Conservation (phyloP, 306 rosid species). For the Crotalaria pallida region DNA sequence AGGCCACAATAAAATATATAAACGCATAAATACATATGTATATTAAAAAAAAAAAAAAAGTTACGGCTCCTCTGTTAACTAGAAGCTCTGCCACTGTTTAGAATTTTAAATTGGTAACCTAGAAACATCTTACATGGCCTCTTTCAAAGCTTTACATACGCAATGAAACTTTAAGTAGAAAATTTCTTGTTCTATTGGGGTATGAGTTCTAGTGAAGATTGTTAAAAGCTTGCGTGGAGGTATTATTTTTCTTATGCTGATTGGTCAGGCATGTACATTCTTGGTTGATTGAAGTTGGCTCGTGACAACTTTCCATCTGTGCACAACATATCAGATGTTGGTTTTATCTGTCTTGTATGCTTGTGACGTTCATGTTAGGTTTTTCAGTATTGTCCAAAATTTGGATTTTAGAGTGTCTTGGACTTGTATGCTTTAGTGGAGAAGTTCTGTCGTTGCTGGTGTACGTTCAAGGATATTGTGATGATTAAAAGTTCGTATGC, state of each 20-base stretch:
- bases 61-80: no score
- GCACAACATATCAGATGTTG: not conserved
- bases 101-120: not conserved
- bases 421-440: no score
- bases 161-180: not conserved
- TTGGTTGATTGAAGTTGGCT: constrained; percentile 18
- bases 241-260: constrained; percentile 7
- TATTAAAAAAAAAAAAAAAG: no score
- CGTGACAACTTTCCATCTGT: not conserved
- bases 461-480: not conserved
- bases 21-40: no score
- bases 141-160: not conserved
- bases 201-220: constrained; percentile 15
- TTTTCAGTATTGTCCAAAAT: constrained; percentile 1
- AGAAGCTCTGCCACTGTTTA: no score
- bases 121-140: not conserved
- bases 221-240: not conserved
- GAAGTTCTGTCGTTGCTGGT: not conserved
- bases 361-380: not conserved
- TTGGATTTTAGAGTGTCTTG: constrained; percentile 13
- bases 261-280: constrained; percentile 1
- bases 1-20: no score
- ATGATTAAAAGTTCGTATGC: not conserved
- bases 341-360: not conserved
- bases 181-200: not conserved